Percentiles rank a stretch among this genome's conserved stretches.
phyloP scores from a whole-genome alignment of 208 protist species.

The Strigomonas culicis region DNA sequence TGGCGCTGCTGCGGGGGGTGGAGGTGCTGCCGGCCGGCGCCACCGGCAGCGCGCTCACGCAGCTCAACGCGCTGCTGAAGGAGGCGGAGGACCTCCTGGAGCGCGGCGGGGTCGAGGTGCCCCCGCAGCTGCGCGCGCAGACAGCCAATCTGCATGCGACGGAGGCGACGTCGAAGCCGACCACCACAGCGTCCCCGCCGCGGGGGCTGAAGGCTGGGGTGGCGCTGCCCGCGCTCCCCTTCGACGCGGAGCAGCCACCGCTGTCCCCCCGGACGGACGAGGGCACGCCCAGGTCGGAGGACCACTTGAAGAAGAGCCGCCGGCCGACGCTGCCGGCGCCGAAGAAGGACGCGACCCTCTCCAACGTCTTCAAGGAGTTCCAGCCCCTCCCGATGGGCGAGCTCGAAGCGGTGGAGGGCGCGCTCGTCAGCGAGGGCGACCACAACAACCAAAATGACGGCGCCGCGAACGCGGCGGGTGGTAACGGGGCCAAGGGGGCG shows the following conservation, averaged over 20 bases:
- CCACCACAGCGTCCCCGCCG: not conserved
- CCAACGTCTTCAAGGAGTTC: no score
- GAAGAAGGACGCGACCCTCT: no score
- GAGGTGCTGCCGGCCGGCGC: conserved; percentile 24
- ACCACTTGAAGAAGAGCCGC: no score
- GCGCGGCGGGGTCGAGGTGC: conserved; percentile 24
- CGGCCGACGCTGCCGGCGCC: no score
- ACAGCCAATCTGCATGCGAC: not conserved
- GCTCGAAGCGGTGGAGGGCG: no score
- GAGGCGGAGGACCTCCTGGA: conserved; percentile 34
- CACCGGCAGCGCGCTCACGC: conserved; percentile 9
- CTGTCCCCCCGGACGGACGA: not conserved
- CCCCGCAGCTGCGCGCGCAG: conserved; percentile 1
- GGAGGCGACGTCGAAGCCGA: not conserved
- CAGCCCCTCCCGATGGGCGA: no score
- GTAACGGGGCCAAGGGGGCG: no score
- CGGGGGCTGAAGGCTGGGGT: not conserved
- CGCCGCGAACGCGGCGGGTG: no score
- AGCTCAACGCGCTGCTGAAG: conserved; percentile 24
- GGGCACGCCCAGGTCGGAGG: not conserved
- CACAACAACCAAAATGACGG: no score
- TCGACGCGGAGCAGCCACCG: not conserved
- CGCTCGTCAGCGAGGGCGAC: no score
- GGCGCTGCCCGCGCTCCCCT: not conserved
- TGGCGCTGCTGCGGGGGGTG: conserved; percentile 29